A percentile compares a stretch with the other conserved stretches of the same genome.
phyloP scores from a whole-genome alignment of 306 rosid species.

The Carpinus viminea region DNA sequence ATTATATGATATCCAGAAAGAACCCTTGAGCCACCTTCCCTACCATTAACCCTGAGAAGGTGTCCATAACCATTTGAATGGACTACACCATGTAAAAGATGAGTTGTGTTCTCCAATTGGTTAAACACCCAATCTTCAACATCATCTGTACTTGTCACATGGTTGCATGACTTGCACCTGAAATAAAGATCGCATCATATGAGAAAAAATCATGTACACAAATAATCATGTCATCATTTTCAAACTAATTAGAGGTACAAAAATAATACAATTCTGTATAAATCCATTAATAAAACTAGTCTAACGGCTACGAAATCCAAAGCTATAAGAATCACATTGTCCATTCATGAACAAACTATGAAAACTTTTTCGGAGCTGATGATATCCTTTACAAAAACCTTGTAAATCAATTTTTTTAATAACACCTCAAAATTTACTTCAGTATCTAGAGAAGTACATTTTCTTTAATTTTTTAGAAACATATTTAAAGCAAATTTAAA shows the following conservation, averaged over 20 bases:
- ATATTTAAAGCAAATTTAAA: too few species aligned
- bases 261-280: neutral
- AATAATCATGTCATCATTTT: slow-evolving; percentile 1
- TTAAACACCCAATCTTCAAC: slow-evolving; percentile 91
- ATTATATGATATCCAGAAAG: slow-evolving; percentile 86
- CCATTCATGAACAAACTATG: neutral
- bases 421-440: too few species aligned
- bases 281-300: neutral
- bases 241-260: neutral
- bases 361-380: neutral
- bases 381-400: too few species aligned
- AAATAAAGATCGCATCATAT: slow-evolving; percentile 18
- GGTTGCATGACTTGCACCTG: slow-evolving; percentile 98
- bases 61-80: slow-evolving; percentile 97
- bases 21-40: slow-evolving; percentile 90
- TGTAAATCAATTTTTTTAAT: too few species aligned
- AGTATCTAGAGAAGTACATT: too few species aligned
- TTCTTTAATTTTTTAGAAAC: too few species aligned
- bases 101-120: slow-evolving; percentile 87
- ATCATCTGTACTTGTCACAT: slow-evolving; percentile 76
- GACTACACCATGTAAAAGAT: slow-evolving; percentile 89
- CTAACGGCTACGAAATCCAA: neutral
- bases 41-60: slow-evolving; percentile 94
- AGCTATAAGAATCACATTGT: neutral
- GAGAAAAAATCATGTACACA: neutral